Base-by-base conservation (phyloP, 768 basidiomycete species). In the Rhodotorula babjevae region DNA sequence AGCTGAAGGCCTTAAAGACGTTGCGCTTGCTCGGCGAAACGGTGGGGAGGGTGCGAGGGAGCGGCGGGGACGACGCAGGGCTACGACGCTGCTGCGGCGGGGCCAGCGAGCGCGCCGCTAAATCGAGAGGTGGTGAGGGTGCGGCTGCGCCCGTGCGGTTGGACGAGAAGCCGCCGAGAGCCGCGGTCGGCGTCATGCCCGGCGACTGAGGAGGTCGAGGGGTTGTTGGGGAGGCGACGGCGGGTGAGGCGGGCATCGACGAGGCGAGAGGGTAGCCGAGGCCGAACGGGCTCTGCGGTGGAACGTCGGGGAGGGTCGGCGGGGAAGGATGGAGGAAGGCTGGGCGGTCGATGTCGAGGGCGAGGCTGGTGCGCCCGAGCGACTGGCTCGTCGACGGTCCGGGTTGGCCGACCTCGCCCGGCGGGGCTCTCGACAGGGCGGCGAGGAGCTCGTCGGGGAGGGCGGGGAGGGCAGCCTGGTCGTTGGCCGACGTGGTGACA, bases 381-480 rank as follows among this genome's bases (percentile, higher is more conserved):
- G 42, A 16, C 12, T 21, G 23, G 15, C 47, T 16, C 53, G 12
- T 3, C 25, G 50, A 5, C 50, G 50, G 14, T 3, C 2, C 44
- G 6, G 14, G 27, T 5, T 25, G n/a, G 14, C 5, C 53, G 23
- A 14, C 50, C 50, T 52, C 50, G 50, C 50, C 23, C 14, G 53
- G 68, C 12, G 69, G 73, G 15, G 55, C 58, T 11, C 73, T 52
- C 52, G 68, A 44, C 47, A 74, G 63, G 8, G 65, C 65, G n/a
- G 67, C 65, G 27, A 74, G 47, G 29, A 74, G 58, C 27, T 61
- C 58, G 44, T 40, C 16, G 11, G 73, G 73, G 2, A 74, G 50
- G 6, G 65, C 67, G 1, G 72, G 72, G 1, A 53, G 44, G 0
- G 56, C 42, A 3, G 56, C 19, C 31, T 33, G 33, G 18, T 57